phyloP scores from a whole-genome alignment of 2,329 filamentous ascomycete genomes.

The Trichophaea hybrida region DNA sequence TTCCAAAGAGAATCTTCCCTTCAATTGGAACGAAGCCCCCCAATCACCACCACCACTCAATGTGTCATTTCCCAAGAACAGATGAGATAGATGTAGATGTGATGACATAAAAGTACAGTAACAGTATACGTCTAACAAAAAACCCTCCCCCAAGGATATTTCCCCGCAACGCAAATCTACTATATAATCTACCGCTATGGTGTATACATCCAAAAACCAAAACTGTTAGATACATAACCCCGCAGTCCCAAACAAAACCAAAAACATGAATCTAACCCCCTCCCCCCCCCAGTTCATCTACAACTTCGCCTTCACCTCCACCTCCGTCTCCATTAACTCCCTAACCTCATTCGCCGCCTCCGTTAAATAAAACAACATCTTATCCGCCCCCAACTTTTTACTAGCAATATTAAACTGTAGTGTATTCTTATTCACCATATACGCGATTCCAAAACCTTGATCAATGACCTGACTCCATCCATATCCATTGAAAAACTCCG shows the following conservation, averaged over 20 bases:
- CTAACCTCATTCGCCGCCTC: slow-evolving; percentile 85
- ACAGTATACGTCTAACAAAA: no score
- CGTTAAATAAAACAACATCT: slow-evolving; percentile 91
- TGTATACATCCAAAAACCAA: no score
- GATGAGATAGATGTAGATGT: no score
- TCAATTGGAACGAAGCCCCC: no score
- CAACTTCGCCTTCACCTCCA: slow-evolving; percentile 76
- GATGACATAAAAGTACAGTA: no score
- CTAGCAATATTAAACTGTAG: slow-evolving; percentile 98
- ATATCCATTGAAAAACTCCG: slow-evolving; percentile 97
- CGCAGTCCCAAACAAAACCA: background rate
- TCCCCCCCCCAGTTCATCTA: no score
- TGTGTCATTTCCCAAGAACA: no score
- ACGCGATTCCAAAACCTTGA: slow-evolving; percentile 90
- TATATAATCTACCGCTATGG: no score
- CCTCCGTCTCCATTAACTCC: slow-evolving; percentile 66
- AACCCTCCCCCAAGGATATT: no score
- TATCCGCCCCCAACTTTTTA: slow-evolving; percentile 76
- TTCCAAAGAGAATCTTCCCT: no score
- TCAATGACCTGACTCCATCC: slow-evolving; percentile 98
- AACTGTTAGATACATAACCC: background rate
- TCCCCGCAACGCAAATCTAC: no score
- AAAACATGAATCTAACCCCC: background rate
- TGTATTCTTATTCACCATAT: slow-evolving; percentile 99
- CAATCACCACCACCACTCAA: no score